Base-by-base conservation (phyloP, 306 rosid genomes). In the Prunus mongolica region DNA sequence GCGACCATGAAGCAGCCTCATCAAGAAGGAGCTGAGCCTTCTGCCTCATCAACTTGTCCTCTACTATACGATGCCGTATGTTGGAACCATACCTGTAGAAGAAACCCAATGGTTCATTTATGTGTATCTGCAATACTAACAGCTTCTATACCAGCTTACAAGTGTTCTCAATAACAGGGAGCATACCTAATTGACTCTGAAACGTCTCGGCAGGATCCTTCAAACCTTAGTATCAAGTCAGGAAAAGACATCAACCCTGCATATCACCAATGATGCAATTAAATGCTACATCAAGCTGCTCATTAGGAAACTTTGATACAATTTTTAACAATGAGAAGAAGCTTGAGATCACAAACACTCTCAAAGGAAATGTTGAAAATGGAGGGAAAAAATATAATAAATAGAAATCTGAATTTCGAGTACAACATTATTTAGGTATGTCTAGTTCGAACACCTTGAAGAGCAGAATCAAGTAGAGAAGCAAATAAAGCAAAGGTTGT, bases 1-100 rank as follows among this genome's bases (percentile, higher is more conserved):
- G 97, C 71, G 97, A 95, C 99, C 99, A 95, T 3, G 99, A 88
- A 61, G 99, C 99, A 25, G 97, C 99, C 87, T 95, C 99, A 45
- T 95, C 96, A 76, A 95, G 92, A 82, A 95, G 77, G 81, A 88
- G 86, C 71, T 88, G 97, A 84, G 97, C 93, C 89, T 90, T 90
- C 89, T 92, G 97, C 89, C 96, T 92, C 92, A 92, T 90, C 84
- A 95, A 83, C 82, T 92, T 92, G 74, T 95, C 99, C 87, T 92
- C 97, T 55, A 89, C 86, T 76, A 89, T 89, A 65, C 97, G 95
- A 75, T 89, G 99, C 82, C 86, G 82, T 38, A 73, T 52, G 77
- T 84, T 81, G 82, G 93, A 88, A 54, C 86, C 97, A 79, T 87
- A 86, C 86, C 99, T 95, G 69, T 41, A 74, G 50, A 47, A 76